These are phyloP conservation scores for Onygena corvina DNA, from an alignment of 2,329 filamentous ascomycete species.

Conservation along the genomic window DNA sequence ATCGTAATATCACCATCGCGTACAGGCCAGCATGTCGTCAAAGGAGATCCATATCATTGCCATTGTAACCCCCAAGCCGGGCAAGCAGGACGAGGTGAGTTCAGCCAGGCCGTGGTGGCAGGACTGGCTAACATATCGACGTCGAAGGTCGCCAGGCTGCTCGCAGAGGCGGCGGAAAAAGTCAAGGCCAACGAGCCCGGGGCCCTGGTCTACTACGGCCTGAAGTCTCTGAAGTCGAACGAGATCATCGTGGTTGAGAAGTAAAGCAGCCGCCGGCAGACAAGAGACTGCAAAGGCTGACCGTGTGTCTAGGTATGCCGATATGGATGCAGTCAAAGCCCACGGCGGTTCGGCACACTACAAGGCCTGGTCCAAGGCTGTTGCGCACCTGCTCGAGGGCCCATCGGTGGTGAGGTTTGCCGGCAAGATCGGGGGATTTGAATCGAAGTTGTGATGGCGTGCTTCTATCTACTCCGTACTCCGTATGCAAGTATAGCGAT, in stretches of 20 bases:
- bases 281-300: too few relatives aligned
- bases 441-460: slow-evolving; percentile 12
- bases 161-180: slow-evolving; percentile 21
- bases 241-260: slow-evolving; percentile 27
- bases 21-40: slow-evolving; percentile 19
- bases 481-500: background rate
- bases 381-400: slow-evolving; percentile 9
- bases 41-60: slow-evolving; percentile 24
- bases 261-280: slow-evolving; percentile 19
- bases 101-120: background rate
- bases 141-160: slow-evolving; percentile 21
- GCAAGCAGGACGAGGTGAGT: slow-evolving; percentile 24
- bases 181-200: slow-evolving; percentile 25
- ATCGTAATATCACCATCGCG: background rate
- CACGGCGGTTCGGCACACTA: slow-evolving; percentile 13
- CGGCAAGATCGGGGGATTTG: slow-evolving; percentile 12
- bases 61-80: slow-evolving; percentile 23
- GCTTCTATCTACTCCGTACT: background rate
- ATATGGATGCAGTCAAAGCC: slow-evolving; percentile 10
- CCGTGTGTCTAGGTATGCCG: slow-evolving; percentile 11
- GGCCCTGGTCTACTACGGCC: slow-evolving; percentile 24
- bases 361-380: slow-evolving; percentile 10
- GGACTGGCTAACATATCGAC: background rate
- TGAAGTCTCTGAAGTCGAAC: slow-evolving; percentile 20
- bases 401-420: slow-evolving; percentile 11